These are phyloP conservation scores for Komagataella populi DNA, from an alignment of 805 yeast genomes.

Conservation along the genomic window DNA sequence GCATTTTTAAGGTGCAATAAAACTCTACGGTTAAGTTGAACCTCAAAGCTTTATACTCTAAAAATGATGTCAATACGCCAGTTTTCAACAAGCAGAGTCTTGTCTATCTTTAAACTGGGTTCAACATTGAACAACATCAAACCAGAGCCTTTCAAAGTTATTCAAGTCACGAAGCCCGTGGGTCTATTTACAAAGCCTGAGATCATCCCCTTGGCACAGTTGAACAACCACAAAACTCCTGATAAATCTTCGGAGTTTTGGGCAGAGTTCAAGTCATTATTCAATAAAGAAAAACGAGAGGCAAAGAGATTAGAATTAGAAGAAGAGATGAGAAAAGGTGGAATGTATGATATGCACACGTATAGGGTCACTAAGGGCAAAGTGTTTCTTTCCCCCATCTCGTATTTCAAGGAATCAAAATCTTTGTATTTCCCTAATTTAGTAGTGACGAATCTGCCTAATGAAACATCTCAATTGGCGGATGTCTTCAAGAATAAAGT, in stretches of 20 bases:
- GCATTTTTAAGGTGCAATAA: no score
- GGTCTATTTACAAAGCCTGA: constrained; percentile 4
- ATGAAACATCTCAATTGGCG: constrained; percentile 18
- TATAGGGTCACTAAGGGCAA: constrained; percentile 73
- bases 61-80: neutral
- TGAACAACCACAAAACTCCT: constrained; percentile 15
- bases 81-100: neutral
- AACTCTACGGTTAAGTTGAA: no score
- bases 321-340: constrained; percentile 50
- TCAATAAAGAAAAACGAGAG: constrained; percentile 32
- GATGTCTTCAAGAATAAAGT: constrained; percentile 34
- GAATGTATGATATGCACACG: constrained; percentile 50
- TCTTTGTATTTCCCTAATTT: constrained; percentile 79
- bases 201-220: constrained; percentile 8
- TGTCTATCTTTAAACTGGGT: neutral
- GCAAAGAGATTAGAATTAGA: constrained; percentile 39
- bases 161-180: constrained; percentile 5
- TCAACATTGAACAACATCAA: constrained; percentile 6
- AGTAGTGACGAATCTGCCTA: constrained; percentile 35
- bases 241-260: constrained; percentile 17
- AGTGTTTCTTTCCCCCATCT: constrained; percentile 70
- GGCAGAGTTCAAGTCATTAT: constrained; percentile 22
- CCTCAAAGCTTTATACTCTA: neutral
- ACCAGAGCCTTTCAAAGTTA: constrained; percentile 5
- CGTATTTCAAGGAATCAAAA: constrained; percentile 59